Evolutionary conservation across 352 stramenopile species (phyloP), one percentile per base, ranked within the genome.

Genomic region (Plasmopara muralis): DNA sequence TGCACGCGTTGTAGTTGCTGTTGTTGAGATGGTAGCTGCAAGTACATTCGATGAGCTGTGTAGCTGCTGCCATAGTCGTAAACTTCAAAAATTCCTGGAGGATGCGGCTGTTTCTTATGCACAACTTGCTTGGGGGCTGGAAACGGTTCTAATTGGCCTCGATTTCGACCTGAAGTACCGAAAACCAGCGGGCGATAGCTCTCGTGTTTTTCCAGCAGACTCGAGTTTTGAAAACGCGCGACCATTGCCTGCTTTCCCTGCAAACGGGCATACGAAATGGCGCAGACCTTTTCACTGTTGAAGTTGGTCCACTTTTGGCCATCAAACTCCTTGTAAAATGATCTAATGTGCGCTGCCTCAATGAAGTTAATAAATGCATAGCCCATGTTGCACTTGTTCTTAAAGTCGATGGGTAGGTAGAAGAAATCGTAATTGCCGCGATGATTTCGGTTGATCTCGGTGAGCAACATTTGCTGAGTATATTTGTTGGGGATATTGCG

Each of bases 401-500:
- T 99, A 74, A 99, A 99, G 75, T 99, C 97, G 58, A 99, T 99
- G 16, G 97, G 97, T 43, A 99, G 74, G 73, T 99, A 99, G 69
- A 99, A 99, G 59, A 99, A 99, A 66, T 98, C 95, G 57, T 96
- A 97, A 40, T 93, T 86, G 16, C 95, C 95, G 50, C 95, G 80
- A 57, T 94, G 81, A 37, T 85, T 86, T 39, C 80, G 77, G 50
- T 98, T 96, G 64, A 99, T 98, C 85, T 99, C 96, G 2, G 87
- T 53, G 9, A 99, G 72, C 12, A 99, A 72, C 95, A 99, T 99
- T 57, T 98, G 78, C 66, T 99, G 96, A 6, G 96, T 98, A 71
- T 99, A 99, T 77, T 99, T 99, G 89, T 99, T 99, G 9, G 97
- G 97, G 46, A 99, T 99, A 70, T 99, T 99, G 55, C 96, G 88